Evolutionary conservation across 2,329 filamentous ascomycete genomes (phyloP).

Genomic region (Penicillium sp.): DNA sequence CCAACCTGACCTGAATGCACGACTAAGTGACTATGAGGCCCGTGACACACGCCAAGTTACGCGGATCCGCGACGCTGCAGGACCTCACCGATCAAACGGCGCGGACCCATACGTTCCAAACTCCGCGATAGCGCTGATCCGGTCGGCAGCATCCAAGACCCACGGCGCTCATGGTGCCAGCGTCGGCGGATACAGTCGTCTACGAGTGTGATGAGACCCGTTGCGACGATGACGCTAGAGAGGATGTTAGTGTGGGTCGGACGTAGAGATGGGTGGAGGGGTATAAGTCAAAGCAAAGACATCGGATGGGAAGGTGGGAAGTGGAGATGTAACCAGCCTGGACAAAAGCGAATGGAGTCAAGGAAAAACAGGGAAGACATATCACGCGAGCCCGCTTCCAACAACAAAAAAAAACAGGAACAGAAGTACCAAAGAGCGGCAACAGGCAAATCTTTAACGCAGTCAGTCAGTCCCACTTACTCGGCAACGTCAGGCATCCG

Average conservation of each 20-base stretch:
- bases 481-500: slow-evolving; percentile 81
- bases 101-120: slow-evolving; percentile 65
- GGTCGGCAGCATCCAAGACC: slow-evolving; percentile 57
- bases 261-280: neutral
- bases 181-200: slow-evolving; percentile 87
- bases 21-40: too few species aligned
- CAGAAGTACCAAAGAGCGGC: neutral
- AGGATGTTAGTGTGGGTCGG: neutral
- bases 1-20: neutral
- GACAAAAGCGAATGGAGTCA: neutral
- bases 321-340: neutral
- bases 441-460: neutral
- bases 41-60: slow-evolving; percentile 17
- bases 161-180: slow-evolving; percentile 64
- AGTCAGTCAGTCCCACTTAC: slow-evolving; percentile 58
- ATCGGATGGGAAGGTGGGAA: neutral
- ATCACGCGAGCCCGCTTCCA: neutral
- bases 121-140: slow-evolving; percentile 58
- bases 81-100: slow-evolving; percentile 65
- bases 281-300: neutral
- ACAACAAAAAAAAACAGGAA: neutral
- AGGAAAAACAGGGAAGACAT: neutral
- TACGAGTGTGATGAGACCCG: slow-evolving; percentile 84
- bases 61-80: slow-evolving; percentile 58
- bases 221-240: slow-evolving; percentile 78